Base-by-base conservation (phyloP, 805 yeast species). In the Kuraishia hungarica region DNA sequence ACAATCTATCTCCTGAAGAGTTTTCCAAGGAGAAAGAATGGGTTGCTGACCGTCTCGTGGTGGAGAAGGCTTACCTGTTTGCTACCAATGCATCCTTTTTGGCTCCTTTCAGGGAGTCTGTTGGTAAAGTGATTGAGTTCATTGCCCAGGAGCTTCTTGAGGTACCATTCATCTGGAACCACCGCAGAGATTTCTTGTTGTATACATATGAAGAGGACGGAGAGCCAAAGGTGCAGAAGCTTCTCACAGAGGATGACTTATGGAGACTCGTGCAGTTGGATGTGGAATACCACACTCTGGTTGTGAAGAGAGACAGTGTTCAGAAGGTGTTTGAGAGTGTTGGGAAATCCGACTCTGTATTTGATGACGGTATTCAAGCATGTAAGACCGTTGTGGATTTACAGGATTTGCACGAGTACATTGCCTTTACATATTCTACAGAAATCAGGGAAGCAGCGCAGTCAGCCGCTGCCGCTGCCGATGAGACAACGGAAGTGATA, bases 141-240 rank as follows among this genome's bases (percentile, higher is more conserved):
- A 73, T 94, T 29, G 77, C 91, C 15, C 83, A 82, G 62, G 96
- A 92, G 52, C 78, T 84, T 56, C 78, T 87, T 59, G 99, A 94
- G 67, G 97, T 93, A 4, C 98, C 99, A 11, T 89, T 91, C 63
- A 91, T 94, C 58, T 91, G 96, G 88, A 87, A 91, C 24, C 96
- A 91, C 66, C 87, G 98, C 68, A 88, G 96, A 71, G 98, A 94
- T 69, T 90, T 88, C 66, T 75, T 90, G 20, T 72, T 88, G 57
- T 76, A 76, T 62, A 79, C 89, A 10, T 77, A 77, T 48, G 81
- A 81, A 46, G 67, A 67, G 17, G 68, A 68, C 46, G 73, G 69
- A 17, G 78, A 75, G 47, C 76, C 81, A 22, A 60, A 59, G 53
- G 81, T 80, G 13, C 80, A 75, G 59, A 80, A 79, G 59, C 68